Conservation (phyloP, 371 early-diverging fungal genomes). For the Saksenaea vasiformis region DNA sequence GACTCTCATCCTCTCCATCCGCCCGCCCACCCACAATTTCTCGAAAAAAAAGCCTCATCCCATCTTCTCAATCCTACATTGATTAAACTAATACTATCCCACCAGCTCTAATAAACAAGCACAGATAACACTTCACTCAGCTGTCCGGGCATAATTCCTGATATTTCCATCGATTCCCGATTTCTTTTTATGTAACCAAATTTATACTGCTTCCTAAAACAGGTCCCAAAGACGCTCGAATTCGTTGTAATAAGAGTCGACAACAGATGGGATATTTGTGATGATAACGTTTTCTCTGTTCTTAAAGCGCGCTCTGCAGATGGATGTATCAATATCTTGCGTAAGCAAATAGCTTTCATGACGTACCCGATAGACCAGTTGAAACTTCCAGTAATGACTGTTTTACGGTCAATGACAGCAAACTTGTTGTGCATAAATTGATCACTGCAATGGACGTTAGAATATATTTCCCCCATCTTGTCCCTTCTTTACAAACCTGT, state of each 20-base stretch:
- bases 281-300: constrained; percentile 65
- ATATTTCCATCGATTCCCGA: too few relatives aligned
- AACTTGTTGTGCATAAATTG: constrained; percentile 73
- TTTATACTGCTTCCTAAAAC: constrained; percentile 29
- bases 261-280: constrained; percentile 56
- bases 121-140: neutral
- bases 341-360: neutral
- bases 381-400: constrained; percentile 50
- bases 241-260: constrained; percentile 49
- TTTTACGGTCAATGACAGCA: constrained; percentile 57
- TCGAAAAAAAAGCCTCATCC: neutral
- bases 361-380: constrained; percentile 54
- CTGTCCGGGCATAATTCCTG: neutral
- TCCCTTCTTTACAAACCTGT: constrained; percentile 23
- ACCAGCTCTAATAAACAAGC: too few relatives aligned
- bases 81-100: neutral
- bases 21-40: neutral
- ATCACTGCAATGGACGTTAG: constrained; percentile 19
- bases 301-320: constrained; percentile 53
- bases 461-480: neutral
- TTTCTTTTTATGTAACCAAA: too few relatives aligned
- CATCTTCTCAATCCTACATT: neutral
- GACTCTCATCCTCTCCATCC: neutral
- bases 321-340: constrained; percentile 22
- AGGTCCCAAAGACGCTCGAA: constrained; percentile 57